Percentiles rank a stretch among this genome's conserved stretches.
Conservation (phyloP, 495 filamentous ascomycete species). For the Lindgomyces ingoldianus region DNA sequence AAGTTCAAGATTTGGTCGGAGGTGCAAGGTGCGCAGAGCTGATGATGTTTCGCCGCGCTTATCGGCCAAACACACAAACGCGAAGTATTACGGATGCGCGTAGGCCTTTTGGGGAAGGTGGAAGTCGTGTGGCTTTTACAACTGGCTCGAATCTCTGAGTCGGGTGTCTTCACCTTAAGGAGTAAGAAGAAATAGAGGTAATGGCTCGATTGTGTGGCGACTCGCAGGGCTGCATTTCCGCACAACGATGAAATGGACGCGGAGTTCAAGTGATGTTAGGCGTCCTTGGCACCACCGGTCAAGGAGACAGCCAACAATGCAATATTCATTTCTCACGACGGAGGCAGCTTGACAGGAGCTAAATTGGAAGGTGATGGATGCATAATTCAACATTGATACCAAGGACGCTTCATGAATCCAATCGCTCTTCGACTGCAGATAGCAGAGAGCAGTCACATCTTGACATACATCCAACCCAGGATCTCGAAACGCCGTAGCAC, state of each 20-base stretch:
- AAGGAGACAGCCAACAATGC: no score
- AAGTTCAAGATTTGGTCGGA: neutral
- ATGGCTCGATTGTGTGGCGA: no score
- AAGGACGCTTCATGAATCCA: neutral
- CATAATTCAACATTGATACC: no score
- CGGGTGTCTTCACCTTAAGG: neutral
- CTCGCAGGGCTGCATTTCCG: no score
- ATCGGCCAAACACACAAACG: constrained; percentile 14
- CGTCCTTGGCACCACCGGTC: no score
- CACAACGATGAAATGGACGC: no score
- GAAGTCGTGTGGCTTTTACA: neutral
- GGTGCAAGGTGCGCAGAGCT: neutral
- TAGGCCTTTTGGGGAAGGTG: constrained; percentile 20
- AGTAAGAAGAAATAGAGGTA: no score
- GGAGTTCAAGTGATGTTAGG: no score
- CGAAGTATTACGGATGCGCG: neutral
- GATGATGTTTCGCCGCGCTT: constrained; percentile 2
- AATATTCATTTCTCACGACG: no score
- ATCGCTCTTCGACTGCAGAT: neutral
- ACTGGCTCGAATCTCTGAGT: no score
- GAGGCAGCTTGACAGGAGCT: no score
- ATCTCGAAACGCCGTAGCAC: constrained; percentile 11
- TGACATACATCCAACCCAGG: constrained; percentile 4
- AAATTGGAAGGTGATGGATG: no score
- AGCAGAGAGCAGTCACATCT: neutral